Evolutionary conservation across 2,329 filamentous ascomycete species (phyloP).

Genomic region (Karstenula rhodostoma): DNA sequence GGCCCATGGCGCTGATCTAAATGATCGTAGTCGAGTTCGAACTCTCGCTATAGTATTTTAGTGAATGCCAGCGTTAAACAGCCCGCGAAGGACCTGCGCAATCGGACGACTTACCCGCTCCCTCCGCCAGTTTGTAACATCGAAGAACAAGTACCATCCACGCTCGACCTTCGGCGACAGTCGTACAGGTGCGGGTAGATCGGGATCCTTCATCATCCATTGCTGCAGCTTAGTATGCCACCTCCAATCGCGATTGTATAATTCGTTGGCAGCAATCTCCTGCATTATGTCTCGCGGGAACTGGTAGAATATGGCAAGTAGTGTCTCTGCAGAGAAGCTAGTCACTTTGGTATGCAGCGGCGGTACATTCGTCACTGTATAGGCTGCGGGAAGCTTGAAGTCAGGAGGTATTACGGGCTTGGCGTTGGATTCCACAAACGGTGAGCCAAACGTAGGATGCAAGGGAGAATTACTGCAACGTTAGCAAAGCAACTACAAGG

Average conservation of each 20-base stretch:
- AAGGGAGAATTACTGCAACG: conserved; percentile 59
- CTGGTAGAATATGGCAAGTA: conserved; percentile 76
- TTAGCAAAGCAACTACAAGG: conserved; percentile 26
- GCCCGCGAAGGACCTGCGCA: not conserved
- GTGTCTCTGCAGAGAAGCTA: conserved; percentile 69
- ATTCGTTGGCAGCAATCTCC: conserved; percentile 69
- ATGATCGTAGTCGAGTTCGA: conserved; percentile 61
- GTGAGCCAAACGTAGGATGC: conserved; percentile 69
- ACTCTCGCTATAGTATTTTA: conserved; percentile 54
- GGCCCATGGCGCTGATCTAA: conserved; percentile 56
- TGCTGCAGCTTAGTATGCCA: conserved; percentile 63
- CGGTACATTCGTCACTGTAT: conserved; percentile 72
- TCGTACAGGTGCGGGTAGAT: conserved; percentile 53
- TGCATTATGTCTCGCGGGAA: conserved; percentile 71
- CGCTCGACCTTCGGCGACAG: conserved; percentile 58
- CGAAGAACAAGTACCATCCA: conserved; percentile 64
- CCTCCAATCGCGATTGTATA: conserved; percentile 63
- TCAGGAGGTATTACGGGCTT: conserved; percentile 67
- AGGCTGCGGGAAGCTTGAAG: conserved; percentile 69
- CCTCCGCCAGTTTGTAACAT: conserved; percentile 61
- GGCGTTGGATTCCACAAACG: conserved; percentile 66
- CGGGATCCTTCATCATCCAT: conserved; percentile 64
- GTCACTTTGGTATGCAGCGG: conserved; percentile 65
- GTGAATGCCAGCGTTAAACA: conserved; percentile 10
- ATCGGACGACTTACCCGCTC: conserved; percentile 52